Base-by-base conservation (phyloP, 2,329 filamentous ascomycete species). In the Lachnellula willkommii region DNA sequence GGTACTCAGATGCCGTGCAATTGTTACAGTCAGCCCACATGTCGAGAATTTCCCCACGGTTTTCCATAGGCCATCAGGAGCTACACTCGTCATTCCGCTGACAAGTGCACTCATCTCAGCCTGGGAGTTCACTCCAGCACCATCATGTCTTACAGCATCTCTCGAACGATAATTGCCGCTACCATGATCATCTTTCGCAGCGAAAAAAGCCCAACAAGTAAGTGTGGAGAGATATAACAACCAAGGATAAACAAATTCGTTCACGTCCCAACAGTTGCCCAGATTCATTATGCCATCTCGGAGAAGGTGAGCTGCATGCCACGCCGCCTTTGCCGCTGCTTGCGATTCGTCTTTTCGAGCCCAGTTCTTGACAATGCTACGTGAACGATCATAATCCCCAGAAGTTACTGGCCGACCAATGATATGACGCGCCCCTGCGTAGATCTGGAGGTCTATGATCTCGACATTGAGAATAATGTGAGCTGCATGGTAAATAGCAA, bases 381-480 rank as follows among this genome's bases (percentile, higher is more conserved):
- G 77, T 2, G 74, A 83, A 48, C 75, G 74, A 4, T 74, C 69
- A 49, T 79, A 79, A 59, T 83, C 81, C 15, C 68, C 64, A 4
- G 72, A 72, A 7, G 75, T 74, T 1, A 84, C 79, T 0, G 77
- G 74, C 0, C 80, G 73, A 0, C 82, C 82, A 0, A 85, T 73
- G 26, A 86, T 85, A 47, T 84, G 77, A 1, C 75, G 69, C 3
- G 82, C 79, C 0, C 82, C 82, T 0, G 82, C 82, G 46, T 80
- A 82, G 43, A 85, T 84, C 60, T 86, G 82, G 0, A 85, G 70
- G 61, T 85, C 81, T 1, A 84, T 70, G 42, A 85, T 79, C 15
- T 84, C 81, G 6, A 79, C 78, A 54, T 82, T 74, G 2, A 86
- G 71, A 0, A 81, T 72, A 6, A 83, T 73, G 46, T 82, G 77